phyloP scores from a whole-genome alignment of 768 basidiomycete genomes.

The Suillus paluster region DNA sequence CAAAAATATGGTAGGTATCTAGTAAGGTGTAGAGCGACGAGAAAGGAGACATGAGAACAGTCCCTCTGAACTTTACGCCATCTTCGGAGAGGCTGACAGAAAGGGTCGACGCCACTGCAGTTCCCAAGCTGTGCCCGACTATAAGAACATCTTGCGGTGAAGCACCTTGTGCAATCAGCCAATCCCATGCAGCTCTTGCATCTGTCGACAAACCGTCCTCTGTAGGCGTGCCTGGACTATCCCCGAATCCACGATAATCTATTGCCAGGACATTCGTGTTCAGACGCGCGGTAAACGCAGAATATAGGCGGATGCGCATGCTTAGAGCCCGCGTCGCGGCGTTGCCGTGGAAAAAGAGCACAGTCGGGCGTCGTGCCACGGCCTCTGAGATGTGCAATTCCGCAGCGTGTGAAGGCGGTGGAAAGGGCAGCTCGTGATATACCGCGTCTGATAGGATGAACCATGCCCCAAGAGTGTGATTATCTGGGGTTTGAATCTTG shows the following conservation, averaged over 20 bases:
- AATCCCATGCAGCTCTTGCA: slow-evolving; percentile 81
- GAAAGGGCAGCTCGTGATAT: slow-evolving; percentile 54
- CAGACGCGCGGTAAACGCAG: slow-evolving; percentile 65
- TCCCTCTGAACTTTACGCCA: slow-evolving; percentile 45
- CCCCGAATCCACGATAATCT: slow-evolving; percentile 93
- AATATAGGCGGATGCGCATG: slow-evolving; percentile 72
- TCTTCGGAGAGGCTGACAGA: slow-evolving; percentile 52
- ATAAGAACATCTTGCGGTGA: slow-evolving; percentile 64
- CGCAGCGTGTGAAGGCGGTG: slow-evolving; percentile 40
- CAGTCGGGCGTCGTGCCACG: slow-evolving; percentile 62
- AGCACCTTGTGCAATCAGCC: slow-evolving; percentile 66
- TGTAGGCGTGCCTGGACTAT: slow-evolving; percentile 79
- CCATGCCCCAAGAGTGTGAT: slow-evolving; percentile 84
- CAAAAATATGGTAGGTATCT: slow-evolving; percentile 69
- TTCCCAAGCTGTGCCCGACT: slow-evolving; percentile 89
- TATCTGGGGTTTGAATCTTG: slow-evolving; percentile 73
- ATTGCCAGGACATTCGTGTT: slow-evolving; percentile 79
- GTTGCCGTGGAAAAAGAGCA: slow-evolving; percentile 96
- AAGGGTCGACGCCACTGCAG: slow-evolving; percentile 68
- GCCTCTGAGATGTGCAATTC: slow-evolving; percentile 55
- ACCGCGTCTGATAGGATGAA: slow-evolving; percentile 72
- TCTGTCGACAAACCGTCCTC: slow-evolving; percentile 76
- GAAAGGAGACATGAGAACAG: slow-evolving; percentile 61
- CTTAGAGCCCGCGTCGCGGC: slow-evolving; percentile 75
- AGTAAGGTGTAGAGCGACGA: slow-evolving; percentile 62